phyloP scores from a whole-genome alignment of 768 basidiomycete genomes.

The Collybia mongolica region DNA sequence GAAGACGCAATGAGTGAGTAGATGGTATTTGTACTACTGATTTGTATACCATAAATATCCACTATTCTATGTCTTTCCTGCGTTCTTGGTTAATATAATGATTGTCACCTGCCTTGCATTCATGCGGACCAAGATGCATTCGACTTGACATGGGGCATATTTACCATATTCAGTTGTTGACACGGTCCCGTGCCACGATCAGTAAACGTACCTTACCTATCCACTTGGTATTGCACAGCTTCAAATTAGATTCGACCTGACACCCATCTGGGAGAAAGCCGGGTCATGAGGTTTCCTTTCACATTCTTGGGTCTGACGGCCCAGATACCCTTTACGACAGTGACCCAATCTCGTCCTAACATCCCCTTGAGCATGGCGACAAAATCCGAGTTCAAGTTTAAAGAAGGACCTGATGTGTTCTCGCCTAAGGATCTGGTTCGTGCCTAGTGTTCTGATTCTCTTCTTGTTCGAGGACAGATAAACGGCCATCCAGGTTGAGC shows the following conservation, averaged over 20 bases:
- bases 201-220: not conserved
- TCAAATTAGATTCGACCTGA: not conserved
- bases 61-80: not conserved
- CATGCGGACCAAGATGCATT: not conserved
- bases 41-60: conserved; percentile 18
- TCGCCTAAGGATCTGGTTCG: conserved; percentile 64
- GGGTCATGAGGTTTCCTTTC: conserved; percentile 52
- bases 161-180: not conserved
- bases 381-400: conserved; percentile 51
- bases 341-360: conserved; percentile 13
- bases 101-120: not conserved
- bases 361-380: conserved; percentile 14
- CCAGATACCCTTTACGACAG: conserved; percentile 47
- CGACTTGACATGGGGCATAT: not conserved
- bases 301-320: conserved; percentile 53
- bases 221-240: not conserved
- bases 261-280: not conserved
- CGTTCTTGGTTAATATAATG: not conserved
- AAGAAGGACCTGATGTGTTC: conserved; percentile 57
- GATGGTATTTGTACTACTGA: conserved; percentile 14
- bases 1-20: conserved; percentile 55
- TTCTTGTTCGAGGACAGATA: not conserved
- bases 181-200: conserved; percentile 14
- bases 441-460: not conserved
- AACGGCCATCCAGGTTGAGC: conserved; percentile 37